These are phyloP conservation scores for Zizania latifolia DNA, from an alignment of 176 grass and related monocot species.

Conservation along the genomic window DNA sequence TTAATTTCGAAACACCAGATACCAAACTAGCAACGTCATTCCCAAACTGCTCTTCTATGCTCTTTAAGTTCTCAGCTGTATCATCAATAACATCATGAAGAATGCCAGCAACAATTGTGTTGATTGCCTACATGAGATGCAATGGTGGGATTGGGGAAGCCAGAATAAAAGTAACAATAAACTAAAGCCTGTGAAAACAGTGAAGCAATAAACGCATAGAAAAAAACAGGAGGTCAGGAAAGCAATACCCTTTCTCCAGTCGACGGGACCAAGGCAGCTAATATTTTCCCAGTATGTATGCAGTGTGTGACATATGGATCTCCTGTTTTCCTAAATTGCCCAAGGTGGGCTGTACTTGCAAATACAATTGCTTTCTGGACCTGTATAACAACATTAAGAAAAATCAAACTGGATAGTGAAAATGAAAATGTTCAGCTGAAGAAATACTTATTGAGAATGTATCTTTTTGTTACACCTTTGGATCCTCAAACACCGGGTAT, in stretches of 20 bases:
- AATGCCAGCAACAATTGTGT: constrained; percentile 90
- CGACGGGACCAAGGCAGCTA: constrained; percentile 87
- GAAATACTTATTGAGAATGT: background rate
- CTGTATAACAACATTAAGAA: constrained; percentile 30
- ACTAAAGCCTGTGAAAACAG: constrained; percentile 21
- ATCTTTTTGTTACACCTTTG: constrained; percentile 43
- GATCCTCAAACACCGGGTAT: constrained; percentile 76
- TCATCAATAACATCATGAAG: constrained; percentile 96
- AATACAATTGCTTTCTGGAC: constrained; percentile 84
- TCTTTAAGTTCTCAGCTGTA: constrained; percentile 75
- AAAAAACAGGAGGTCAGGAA: constrained; percentile 5
- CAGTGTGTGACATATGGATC: constrained; percentile 96
- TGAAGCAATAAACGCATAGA: constrained; percentile 1
- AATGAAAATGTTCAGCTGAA: constrained; percentile 13
- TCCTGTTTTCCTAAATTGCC: constrained; percentile 88
- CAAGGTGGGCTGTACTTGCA: constrained; percentile 72
- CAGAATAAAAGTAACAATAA: constrained; percentile 11
- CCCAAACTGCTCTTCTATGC: constrained; percentile 75
- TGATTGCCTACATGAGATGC: constrained; percentile 59
- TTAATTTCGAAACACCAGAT: constrained; percentile 91
- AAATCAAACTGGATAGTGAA: background rate
- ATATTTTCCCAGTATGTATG: constrained; percentile 91
- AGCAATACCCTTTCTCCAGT: constrained; percentile 70
- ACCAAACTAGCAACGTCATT: constrained; percentile 79
- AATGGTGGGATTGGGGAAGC: constrained; percentile 12